phyloP scores from a whole-genome alignment of 2,329 filamentous ascomycete species.

The Emmonsiellopsis sp. region DNA sequence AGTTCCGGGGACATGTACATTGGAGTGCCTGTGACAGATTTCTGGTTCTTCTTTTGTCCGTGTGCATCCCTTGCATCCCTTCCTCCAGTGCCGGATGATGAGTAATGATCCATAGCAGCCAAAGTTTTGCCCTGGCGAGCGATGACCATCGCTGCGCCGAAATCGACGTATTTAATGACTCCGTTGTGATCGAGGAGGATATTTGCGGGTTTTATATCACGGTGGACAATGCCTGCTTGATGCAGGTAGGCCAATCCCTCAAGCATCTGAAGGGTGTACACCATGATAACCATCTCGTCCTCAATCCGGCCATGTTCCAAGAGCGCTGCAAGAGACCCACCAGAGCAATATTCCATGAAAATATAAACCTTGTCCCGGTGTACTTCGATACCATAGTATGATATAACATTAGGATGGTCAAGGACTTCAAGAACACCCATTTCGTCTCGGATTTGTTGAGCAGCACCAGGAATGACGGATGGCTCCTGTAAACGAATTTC shows the following conservation, averaged over 20 bases:
- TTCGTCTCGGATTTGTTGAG: constrained; percentile 88
- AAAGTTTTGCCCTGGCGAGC: constrained; percentile 86
- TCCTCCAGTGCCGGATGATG: constrained; percentile 33
- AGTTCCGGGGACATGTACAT: constrained; percentile 99
- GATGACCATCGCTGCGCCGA: constrained; percentile 94
- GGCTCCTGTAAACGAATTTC: constrained; percentile 96
- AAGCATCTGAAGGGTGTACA: constrained; percentile 61
- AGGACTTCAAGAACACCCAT: constrained; percentile 94
- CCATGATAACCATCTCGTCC: constrained; percentile 44
- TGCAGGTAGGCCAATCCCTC: constrained; percentile 51
- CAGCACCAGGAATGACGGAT: constrained; percentile 88
- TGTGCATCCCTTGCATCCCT: constrained; percentile 12
- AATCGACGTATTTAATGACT: constrained; percentile 98
- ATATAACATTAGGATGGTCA: constrained; percentile 95
- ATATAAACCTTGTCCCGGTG: constrained; percentile 99
- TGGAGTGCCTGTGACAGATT: constrained; percentile 92
- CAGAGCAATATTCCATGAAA: constrained; percentile 99
- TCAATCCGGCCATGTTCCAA: constrained; percentile 88
- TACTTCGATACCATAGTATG: constrained; percentile 95
- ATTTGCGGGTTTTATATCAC: constrained; percentile 57
- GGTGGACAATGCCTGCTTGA: constrained; percentile 45
- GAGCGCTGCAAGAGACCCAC: constrained; percentile 79
- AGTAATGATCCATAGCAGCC: constrained; percentile 51
- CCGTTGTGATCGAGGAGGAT: constrained; percentile 78
- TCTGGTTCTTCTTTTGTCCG: constrained; percentile 49